Base-by-base conservation (phyloP, 1,284 basidiomycete genomes). In the Golubevia sp. region DNA sequence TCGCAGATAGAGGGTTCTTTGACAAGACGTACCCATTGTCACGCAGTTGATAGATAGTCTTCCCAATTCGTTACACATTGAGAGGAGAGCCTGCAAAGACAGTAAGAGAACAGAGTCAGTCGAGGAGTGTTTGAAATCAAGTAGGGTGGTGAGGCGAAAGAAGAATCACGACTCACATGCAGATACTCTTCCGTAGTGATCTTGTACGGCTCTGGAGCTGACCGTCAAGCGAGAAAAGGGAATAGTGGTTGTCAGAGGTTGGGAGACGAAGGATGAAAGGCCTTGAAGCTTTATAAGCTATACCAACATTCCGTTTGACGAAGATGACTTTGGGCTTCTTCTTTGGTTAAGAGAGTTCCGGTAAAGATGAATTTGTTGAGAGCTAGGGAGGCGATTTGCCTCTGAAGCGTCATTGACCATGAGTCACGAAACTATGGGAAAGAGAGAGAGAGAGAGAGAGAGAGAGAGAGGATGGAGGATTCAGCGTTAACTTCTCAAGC, bases 121-220 rank as follows among this genome's bases (percentile, higher is more conserved):
- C n/a, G n/a, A n/a, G n/a, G n/a, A n/a, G n/a, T n/a, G n/a, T n/a
- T n/a, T n/a, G n/a, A n/a, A n/a, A n/a, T n/a, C n/a, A n/a, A n/a
- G n/a, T n/a, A n/a, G n/a, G n/a, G n/a, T n/a, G n/a, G n/a, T 11
- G 30, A 34, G 30, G 30, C 11, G 30, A 11, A 34, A 34, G 30
- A 34, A 34, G 11, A 34, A 34, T 5, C 11, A 5, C 4, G 30
- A 34, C 30, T 34, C 3, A 64, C 66, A 27, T 80, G 78, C 11
- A 82, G 66, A 56, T 81, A 82, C 49, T 79, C 78, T 50, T 82
- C 78, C 0, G 76, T 75, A 0, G 70, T 50, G 1, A 82, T 61
- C 21, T 58, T 20, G 62, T 2, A 49, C 18, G 11, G 11, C 26
- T 24, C 25, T 26, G 18, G 52, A 24, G 8, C 30, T 24, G 11